Percentiles rank a stretch among this genome's conserved stretches.
These are phyloP conservation scores for Dunaliella primolecta DNA, from an alignment of 139 green algal genomes.

Conservation along the genomic window DNA sequence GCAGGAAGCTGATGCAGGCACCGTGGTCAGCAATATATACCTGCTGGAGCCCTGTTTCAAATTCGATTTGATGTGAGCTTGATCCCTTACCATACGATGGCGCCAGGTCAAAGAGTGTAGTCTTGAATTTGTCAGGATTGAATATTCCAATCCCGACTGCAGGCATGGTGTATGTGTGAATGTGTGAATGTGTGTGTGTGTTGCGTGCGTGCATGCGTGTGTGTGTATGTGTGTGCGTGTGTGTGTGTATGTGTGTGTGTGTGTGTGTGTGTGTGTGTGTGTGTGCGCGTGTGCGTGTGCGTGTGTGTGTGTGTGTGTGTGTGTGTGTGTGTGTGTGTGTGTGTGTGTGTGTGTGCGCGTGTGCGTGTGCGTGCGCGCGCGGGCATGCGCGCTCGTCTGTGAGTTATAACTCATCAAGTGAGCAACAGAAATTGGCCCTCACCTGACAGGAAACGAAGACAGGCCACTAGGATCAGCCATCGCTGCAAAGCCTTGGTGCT, in stretches of 20 bases:
- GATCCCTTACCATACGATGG: slow-evolving; percentile 5
- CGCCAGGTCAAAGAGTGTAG: background rate
- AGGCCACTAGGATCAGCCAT: slow-evolving; percentile 10
- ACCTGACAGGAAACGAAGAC: background rate
- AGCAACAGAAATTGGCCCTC: too few relatives aligned
- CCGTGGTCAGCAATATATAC: background rate
- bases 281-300: background rate
- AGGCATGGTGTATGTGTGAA: background rate
- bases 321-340: too few relatives aligned
- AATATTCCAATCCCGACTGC: slow-evolving; percentile 17
- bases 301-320: slow-evolving; percentile 12
- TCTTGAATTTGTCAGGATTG: slow-evolving; percentile 18
- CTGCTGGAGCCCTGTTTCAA: too few relatives aligned
- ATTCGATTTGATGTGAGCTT: too few relatives aligned
- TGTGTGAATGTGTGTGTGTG: slow-evolving; percentile 11
- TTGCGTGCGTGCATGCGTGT: background rate
- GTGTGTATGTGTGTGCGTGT: background rate
- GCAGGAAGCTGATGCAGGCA: background rate
- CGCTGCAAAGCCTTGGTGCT: background rate
- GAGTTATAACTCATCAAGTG: too few relatives aligned
- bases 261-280: slow-evolving; percentile 9
- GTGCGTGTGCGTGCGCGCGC: background rate
- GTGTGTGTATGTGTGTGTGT: slow-evolving; percentile 8
- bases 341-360: too few relatives aligned
- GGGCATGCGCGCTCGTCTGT: background rate